Evolutionary conservation across 2,329 filamentous ascomycete genomes (phyloP), one percentile per base, ranked within the genome.

Genomic region (Diplodia intermedia): DNA sequence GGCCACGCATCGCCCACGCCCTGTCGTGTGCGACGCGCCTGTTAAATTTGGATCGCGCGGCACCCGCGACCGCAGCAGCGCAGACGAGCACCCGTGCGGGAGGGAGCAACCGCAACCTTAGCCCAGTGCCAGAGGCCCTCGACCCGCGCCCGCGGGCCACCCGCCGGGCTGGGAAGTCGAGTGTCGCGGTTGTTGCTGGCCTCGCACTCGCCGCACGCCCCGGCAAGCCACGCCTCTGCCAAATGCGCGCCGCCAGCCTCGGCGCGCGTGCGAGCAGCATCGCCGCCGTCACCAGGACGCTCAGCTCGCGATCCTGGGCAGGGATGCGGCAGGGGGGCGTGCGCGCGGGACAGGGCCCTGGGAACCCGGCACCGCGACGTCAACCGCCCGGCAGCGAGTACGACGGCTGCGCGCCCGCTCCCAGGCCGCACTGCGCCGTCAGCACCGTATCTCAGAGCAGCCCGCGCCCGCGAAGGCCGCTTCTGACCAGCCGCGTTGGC

Each of bases 251-350:
- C 52, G 52, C 14, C 9, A 7, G 55, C 36, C 33, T 11, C 33
- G 20, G 54, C 54, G 11, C 4, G 31, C 18, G 18, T 33, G 5
- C 52, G 14, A 14, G 23, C 6, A 26, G 8, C 52, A 38, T 6
- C 26, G 6, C 36, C 12, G 26, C 36, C 55, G 23, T 47, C 38
- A 47, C 55, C 38, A 61, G 60, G 18, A 47, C 60, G 23, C 60
- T 63, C 60, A 63, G 60, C 60, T 63, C 56, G 29, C 60, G 60
- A 52, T 63, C 43, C 43, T 8, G 43, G 38, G 29, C 43, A 63
- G 43, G 57, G 43, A 36, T 63, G 60, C 43, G 7, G 40, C 57
- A 23, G 57, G 57, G 57, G 56, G 15, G 40, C 20, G 54, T 29
- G 52, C 52, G 55, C 15, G 33, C 20, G 55, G 31, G 40, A 43